phyloP scores from a whole-genome alignment of 352 stramenopile species.

The Phytophthora sojae region DNA sequence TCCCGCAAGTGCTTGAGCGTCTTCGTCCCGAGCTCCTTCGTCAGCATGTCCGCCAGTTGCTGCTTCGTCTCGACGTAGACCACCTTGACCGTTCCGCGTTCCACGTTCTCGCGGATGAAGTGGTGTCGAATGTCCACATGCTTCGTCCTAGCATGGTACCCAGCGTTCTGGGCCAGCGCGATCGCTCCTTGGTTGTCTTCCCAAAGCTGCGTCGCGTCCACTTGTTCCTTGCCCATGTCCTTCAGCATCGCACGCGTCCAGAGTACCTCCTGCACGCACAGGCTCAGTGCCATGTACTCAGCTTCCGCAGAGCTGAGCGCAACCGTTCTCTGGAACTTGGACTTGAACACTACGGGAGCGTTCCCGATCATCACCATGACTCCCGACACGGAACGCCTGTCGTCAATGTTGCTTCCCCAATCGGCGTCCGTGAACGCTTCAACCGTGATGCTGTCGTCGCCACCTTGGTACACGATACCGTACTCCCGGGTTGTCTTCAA shows the following conservation, averaged over 20 bases:
- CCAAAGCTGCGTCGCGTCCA: neutral
- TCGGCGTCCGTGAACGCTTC: constrained; percentile 2
- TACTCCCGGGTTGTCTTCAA: neutral
- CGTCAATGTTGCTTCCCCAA: constrained; percentile 4
- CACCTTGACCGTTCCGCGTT: constrained; percentile 9
- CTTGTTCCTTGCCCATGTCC: neutral
- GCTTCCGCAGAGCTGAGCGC: constrained; percentile 6
- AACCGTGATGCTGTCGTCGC: neutral
- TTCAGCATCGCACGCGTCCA: constrained; percentile 1
- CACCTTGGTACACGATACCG: neutral
- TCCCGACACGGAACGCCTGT: neutral
- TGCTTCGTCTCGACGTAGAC: constrained; percentile 6
- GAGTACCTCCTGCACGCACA: neutral
- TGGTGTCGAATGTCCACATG: constrained; percentile 14
- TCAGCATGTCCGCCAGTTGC: constrained; percentile 9
- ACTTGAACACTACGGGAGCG: constrained; percentile 5
- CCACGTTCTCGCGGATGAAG: constrained; percentile 14
- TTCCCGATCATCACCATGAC: constrained; percentile 4
- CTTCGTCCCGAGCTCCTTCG: constrained; percentile 15
- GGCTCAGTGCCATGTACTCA: constrained; percentile 10
- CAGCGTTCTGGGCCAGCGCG: constrained; percentile 6
- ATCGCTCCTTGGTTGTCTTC: constrained; percentile 21
- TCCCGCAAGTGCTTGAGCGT: constrained; percentile 9
- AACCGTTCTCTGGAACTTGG: constrained; percentile 10
- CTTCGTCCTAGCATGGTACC: constrained; percentile 9